phyloP scores from a whole-genome alignment of 192 early-diverging fungal genomes.

The Geranomyces variabilis region DNA sequence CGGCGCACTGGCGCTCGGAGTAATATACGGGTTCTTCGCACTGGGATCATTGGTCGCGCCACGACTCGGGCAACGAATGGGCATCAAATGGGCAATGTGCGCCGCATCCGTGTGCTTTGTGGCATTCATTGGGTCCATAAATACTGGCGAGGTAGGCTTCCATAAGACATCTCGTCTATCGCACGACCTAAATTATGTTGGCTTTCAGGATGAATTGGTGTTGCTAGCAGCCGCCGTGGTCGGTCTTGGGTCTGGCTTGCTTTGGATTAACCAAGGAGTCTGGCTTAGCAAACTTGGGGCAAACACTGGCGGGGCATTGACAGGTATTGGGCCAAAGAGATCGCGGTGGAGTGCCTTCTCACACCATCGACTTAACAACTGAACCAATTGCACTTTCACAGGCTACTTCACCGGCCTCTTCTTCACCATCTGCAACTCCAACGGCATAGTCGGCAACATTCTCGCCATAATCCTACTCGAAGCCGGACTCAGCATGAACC shows the following conservation, averaged over 20 bases:
- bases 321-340: too few relatives aligned
- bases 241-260: conserved; percentile 25
- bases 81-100: conserved; percentile 33
- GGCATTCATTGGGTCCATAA: conserved; percentile 20
- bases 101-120: conserved; percentile 24
- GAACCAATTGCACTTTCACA: conserved; percentile 2
- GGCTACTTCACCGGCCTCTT: conserved; percentile 38
- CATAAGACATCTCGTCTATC: too few relatives aligned
- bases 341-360: too few relatives aligned
- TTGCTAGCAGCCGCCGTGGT: conserved; percentile 14
- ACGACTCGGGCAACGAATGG: conserved; percentile 17
- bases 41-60: conserved; percentile 27
- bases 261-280: conserved; percentile 40
- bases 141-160: conserved; percentile 8
- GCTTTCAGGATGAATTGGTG: conserved; percentile 22
- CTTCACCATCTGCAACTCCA: conserved; percentile 37
- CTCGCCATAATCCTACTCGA: conserved; percentile 32
- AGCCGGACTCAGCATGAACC: conserved; percentile 19
- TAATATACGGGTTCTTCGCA: conserved; percentile 37
- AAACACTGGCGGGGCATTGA: conserved; percentile 19
- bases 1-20: conserved; percentile 19
- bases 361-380: too few relatives aligned
- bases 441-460: conserved; percentile 36
- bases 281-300: conserved; percentile 23
- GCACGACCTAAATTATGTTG: neutral